Base-by-base conservation (phyloP, 139 green algal species). In the Chlamydomonas incerta region DNA sequence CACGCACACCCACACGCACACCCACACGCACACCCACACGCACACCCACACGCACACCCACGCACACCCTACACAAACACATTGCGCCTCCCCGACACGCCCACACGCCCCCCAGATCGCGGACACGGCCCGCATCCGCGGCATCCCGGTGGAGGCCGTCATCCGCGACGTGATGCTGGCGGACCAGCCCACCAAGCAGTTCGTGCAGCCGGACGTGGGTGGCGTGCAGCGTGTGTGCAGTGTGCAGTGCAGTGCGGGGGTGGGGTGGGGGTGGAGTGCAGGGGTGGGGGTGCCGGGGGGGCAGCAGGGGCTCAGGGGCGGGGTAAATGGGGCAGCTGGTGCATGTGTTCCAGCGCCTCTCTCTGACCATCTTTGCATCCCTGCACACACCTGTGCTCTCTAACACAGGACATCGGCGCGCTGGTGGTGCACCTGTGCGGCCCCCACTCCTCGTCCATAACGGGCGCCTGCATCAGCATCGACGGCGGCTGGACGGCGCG, bases 141-240 rank as follows among this genome's bases (percentile, higher is more conserved):
- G 93, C 83, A 96, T 98, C 31, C 88, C 94, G 10, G 87, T 92
- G 60, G 92, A 95, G 46, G 81, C 79, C 35, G 93, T 97, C 33
- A 92, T 97, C 72, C 88, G 87, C 4, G 92, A 98, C n/a, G 94
- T 98, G 46, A 75, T 98, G 88, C 91, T 98, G 72, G 91, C 90
- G 24, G 95, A 98, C 87, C 96, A 98, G 80, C 80, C 80, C 80
- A 77, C 47, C 37, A 85, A 85, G 80, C 41, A 85, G 65, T 85
- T 85, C 63, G 80, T 85, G 23, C 57, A 69, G 8, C 80, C 80
- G 14, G 80, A 76, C 6, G 77, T 83, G 63, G 21, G 63, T 70
- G 29, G 6, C 13, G 72, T n/a, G 72, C 13, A 50, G 60, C 23
- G 11, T 33, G 26, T 10, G 20, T 10, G 17, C 9, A 10, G 18